A percentile compares a stretch with the other conserved stretches of the same genome.
phyloP scores from a whole-genome alignment of 352 stramenopile genomes.

The Globisporangium canariense region DNA sequence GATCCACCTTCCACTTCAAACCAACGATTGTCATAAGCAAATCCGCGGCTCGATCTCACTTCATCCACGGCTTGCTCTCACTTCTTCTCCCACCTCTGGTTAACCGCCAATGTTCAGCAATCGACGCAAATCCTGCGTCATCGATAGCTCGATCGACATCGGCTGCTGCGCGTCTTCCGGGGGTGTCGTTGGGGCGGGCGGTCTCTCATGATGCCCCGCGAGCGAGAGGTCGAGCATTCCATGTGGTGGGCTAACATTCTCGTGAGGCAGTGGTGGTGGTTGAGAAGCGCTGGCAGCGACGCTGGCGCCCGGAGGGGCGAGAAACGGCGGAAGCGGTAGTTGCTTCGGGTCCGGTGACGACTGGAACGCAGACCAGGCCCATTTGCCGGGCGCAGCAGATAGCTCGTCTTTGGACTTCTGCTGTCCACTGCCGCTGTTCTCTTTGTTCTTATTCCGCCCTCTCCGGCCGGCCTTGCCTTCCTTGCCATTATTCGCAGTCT shows the following conservation, averaged over 20 bases:
- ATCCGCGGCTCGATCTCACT: background rate
- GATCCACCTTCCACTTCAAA: background rate
- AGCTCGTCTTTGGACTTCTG: slow-evolving; percentile 49
- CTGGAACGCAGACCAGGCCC: slow-evolving; percentile 83
- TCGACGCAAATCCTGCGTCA: slow-evolving; percentile 74
- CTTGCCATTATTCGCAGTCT: slow-evolving; percentile 5
- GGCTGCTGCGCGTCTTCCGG: slow-evolving; percentile 14
- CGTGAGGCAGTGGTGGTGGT: slow-evolving; percentile 20
- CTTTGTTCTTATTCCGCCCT: slow-evolving; percentile 42
- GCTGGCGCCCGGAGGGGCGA: slow-evolving; percentile 22
- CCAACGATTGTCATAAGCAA: background rate
- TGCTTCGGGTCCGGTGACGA: slow-evolving; percentile 72
- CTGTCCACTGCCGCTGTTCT: slow-evolving; percentile 15
- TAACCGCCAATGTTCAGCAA: slow-evolving; percentile 78
- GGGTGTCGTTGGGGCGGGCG: slow-evolving; percentile 33
- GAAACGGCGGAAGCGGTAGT: slow-evolving; percentile 72
- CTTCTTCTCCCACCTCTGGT: background rate
- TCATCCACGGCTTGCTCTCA: too few species aligned
- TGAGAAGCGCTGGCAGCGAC: slow-evolving; percentile 20
- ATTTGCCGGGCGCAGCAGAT: slow-evolving; percentile 54
- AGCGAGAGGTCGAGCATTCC: slow-evolving; percentile 7
- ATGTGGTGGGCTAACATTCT: slow-evolving; percentile 21
- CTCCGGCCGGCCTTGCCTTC: slow-evolving; percentile 19
- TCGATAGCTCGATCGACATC: slow-evolving; percentile 64
- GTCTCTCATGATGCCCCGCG: slow-evolving; percentile 11